Percentiles rank a stretch among this genome's conserved stretches.
Conservation (phyloP, 179 eudicot species). For the Silene vulgaris region DNA sequence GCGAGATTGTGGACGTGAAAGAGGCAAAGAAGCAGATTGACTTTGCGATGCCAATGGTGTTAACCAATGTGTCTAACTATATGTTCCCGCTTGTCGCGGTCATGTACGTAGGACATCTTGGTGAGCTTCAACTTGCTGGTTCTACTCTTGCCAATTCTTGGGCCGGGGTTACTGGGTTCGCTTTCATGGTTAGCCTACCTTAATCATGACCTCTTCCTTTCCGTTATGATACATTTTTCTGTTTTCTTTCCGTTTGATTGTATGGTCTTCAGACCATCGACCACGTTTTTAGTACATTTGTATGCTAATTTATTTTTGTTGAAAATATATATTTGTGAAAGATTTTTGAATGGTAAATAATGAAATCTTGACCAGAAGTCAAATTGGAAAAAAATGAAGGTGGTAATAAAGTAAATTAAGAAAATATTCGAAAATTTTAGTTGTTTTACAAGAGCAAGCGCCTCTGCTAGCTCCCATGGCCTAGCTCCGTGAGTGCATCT, state of each 20-base stretch:
- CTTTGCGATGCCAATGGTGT: conserved; percentile 11
- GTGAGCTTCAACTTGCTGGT: conserved; percentile 46
- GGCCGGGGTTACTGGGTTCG: conserved; percentile 45
- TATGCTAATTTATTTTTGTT: no score
- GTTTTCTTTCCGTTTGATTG: background rate
- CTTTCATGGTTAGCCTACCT: conserved; percentile 39
- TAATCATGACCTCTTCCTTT: background rate
- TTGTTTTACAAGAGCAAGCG: no score
- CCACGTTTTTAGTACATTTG: no score
- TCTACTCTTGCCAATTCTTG: conserved; percentile 55
- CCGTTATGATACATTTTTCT: background rate
- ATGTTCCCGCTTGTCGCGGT: conserved; percentile 34
- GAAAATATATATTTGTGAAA: no score
- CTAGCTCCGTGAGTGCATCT: no score
- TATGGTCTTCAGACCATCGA: no score
- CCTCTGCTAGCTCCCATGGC: no score
- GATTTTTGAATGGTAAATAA: no score
- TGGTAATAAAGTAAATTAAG: no score
- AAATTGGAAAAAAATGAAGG: no score
- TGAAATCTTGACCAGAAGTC: no score
- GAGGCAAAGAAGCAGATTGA: conserved; percentile 10
- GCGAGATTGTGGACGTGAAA: background rate
- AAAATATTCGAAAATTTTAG: no score
- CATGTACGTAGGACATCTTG: conserved; percentile 59
- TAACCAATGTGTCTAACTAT: conserved; percentile 9